phyloP scores from a whole-genome alignment of 2,329 filamentous ascomycete species.

The Xylariaceae sp. region DNA sequence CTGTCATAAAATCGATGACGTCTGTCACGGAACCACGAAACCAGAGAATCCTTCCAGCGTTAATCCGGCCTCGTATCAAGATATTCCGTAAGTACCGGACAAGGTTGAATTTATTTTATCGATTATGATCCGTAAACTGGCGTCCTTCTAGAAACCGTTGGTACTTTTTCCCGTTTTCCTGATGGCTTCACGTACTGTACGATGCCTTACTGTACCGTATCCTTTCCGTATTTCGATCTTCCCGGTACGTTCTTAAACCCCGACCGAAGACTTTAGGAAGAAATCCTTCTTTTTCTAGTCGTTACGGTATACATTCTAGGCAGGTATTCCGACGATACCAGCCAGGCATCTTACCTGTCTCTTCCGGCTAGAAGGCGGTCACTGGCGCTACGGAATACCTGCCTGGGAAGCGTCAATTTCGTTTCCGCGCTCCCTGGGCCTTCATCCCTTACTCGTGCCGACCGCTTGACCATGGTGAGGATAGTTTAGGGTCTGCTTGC shows the following conservation, averaged over 20 bases:
- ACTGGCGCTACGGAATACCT: neutral
- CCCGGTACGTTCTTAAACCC: no score
- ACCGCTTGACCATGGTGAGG: slow-evolving; percentile 17
- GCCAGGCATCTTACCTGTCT: neutral
- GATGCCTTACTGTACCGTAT: neutral
- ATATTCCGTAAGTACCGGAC: neutral
- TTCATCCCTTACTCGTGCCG: slow-evolving; percentile 13
- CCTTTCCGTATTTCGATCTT: no score
- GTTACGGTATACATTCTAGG: no score
- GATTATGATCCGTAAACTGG: neutral
- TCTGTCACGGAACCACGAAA: slow-evolving; percentile 20
- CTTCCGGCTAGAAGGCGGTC: neutral
- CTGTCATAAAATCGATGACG: slow-evolving; percentile 23
- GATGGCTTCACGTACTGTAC: neutral
- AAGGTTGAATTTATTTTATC: no score
- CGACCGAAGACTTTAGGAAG: no score
- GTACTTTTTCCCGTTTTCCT: no score
- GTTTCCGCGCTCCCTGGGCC: neutral
- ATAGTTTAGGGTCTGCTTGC: slow-evolving; percentile 16
- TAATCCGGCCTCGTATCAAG: neutral
- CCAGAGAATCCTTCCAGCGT: slow-evolving; percentile 11
- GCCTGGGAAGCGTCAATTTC: neutral
- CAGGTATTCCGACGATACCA: no score
- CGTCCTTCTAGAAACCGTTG: neutral
- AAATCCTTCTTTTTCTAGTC: neutral